Percentiles rank a stretch among this genome's conserved stretches.
These are phyloP conservation scores for Elongisporangium senticosum DNA, from an alignment of 352 stramenopile species.

Conservation along the genomic window DNA sequence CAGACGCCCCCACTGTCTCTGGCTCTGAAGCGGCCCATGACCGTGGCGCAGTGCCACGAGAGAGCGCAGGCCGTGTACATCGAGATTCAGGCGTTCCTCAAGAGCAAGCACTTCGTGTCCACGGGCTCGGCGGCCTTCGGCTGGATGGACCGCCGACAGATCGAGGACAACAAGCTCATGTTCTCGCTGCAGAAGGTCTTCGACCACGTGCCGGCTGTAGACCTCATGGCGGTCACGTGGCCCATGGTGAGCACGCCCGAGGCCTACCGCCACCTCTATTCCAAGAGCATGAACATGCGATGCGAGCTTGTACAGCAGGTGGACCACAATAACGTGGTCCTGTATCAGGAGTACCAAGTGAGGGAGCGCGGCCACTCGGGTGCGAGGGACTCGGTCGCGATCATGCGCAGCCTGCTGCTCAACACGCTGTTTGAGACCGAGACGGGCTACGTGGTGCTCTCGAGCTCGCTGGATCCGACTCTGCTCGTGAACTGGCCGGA, in stretches of 20 bases:
- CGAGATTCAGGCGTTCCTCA: background rate
- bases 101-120: background rate
- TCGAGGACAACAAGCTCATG: background rate
- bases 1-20: background rate
- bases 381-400: slow-evolving; percentile 5
- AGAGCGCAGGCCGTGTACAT: background rate
- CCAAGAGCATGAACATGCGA: slow-evolving; percentile 22
- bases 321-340: background rate
- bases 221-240: slow-evolving; percentile 17
- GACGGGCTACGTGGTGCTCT: background rate
- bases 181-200: background rate
- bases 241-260: slow-evolving; percentile 13
- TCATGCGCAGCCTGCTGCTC: background rate
- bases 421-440: background rate
- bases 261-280: slow-evolving; percentile 22
- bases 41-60: background rate
- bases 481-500: background rate
- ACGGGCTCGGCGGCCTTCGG: background rate
- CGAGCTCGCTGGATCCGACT: background rate
- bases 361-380: slow-evolving; percentile 1
- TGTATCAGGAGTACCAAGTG: slow-evolving; percentile 1
- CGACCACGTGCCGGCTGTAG: background rate
- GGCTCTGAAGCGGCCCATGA: background rate
- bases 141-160: background rate
- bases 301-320: background rate